A percentile compares a stretch with the other conserved stretches of the same genome.
These are phyloP conservation scores for Tetradesmus lagerheimii DNA, from an alignment of 139 green algal species.

Conservation along the genomic window DNA sequence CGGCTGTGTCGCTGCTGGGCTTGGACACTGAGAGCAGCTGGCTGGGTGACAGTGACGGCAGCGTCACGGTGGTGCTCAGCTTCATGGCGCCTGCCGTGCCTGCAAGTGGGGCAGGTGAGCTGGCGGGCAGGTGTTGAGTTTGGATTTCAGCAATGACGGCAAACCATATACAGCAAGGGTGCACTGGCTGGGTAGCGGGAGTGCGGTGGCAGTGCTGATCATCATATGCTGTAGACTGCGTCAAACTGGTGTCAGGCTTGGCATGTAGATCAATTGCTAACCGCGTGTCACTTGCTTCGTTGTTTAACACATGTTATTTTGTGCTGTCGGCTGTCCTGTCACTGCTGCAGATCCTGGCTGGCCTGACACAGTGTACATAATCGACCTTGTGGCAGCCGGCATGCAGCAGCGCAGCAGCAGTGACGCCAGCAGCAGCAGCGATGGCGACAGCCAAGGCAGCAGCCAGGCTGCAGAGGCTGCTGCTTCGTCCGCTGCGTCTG, in stretches of 20 bases:
- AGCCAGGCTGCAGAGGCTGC: neutral
- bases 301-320: no score
- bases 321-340: neutral
- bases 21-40: slow-evolving; percentile 15
- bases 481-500: neutral
- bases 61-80: neutral
- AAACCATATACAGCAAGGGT: no score
- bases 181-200: no score
- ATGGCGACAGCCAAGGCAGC: neutral
- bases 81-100: neutral
- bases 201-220: no score
- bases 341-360: neutral
- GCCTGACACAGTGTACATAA: slow-evolving; percentile 9
- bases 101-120: neutral
- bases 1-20: neutral
- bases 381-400: slow-evolving; percentile 7
- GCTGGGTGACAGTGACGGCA: neutral
- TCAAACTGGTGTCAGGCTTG: no score
- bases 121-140: no score
- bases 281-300: no score
- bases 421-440: neutral
- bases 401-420: neutral
- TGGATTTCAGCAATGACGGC: no score
- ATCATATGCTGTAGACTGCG: no score
- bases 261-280: no score